Base-by-base conservation (phyloP, 2,329 filamentous ascomycete species). In the Pseudogymnoascus sp. region DNA sequence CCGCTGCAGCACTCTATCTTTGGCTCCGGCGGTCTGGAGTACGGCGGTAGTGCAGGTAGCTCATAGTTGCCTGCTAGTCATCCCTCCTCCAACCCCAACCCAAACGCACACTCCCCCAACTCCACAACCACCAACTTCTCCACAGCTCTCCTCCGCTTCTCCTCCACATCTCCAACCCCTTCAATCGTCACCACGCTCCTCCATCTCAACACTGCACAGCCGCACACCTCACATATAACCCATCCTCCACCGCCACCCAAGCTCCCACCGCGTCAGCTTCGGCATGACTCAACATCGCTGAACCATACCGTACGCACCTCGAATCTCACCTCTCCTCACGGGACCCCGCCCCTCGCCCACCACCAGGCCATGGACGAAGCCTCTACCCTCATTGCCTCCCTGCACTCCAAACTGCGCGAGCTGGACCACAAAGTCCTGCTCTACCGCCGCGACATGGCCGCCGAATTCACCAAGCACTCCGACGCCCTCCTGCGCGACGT, bases 341-440 rank as follows among this genome's bases (percentile, higher is more conserved):
- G 19, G n/a, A n/a, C 42, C 42, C 21, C 40, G 21, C 42, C 42
- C 42, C 42, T 93, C 90, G 4, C 90, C 90, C 70, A 89, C 86
- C 70, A 85, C 82, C 21, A 93, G 75, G 70, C 93, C 89, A 67
- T 91, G 89, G 65, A 92, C 83, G 72, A 91, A 92, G 66, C 85
- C 89, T 65, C 89, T 85, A 8, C 89, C 89, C 65, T 93, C 86
- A 44, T 87, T 84, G 74, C 91, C 88, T 79, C 81, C 73, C 78
- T 86, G 71, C 77, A 80, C 68, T 74, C 74, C 69, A 82, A 80
- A 77, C 80, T 84, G 67, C 75, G 74, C 69, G 78, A 84, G 69
- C 81, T 86, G 61, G 82, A 87, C 70, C 75, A 77, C 71, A 82
- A 81, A 72, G 82, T 87, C 70, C 78, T 76, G 65, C 76, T 78